Percentiles rank a stretch among this genome's conserved stretches.
Conservation (phyloP, 1,284 basidiomycete genomes). For the Malassezia slooffiae region DNA sequence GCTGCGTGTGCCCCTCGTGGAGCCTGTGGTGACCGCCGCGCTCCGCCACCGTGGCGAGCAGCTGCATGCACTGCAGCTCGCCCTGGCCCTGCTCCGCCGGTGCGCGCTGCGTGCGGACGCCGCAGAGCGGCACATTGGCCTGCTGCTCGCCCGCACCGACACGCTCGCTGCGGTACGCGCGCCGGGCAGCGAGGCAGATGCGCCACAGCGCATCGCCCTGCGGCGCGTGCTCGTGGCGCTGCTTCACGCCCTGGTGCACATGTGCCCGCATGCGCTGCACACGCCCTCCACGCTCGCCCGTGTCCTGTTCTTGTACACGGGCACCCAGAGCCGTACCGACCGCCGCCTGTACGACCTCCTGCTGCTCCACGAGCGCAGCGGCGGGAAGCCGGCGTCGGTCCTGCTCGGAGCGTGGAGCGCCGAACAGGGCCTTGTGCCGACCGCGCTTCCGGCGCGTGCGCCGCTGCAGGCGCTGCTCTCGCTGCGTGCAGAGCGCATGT, state of each 20-base stretch:
- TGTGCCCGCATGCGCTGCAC: slow-evolving; percentile 65
- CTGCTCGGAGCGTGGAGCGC: slow-evolving; percentile 30
- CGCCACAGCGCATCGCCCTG: slow-evolving; percentile 13
- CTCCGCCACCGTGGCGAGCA: slow-evolving; percentile 56
- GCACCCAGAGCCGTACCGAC: slow-evolving; percentile 59
- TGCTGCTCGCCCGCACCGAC: slow-evolving; percentile 23
- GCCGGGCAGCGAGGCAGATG: slow-evolving; percentile 23
- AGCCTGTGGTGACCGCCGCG: slow-evolving; percentile 61
- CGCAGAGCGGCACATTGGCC: slow-evolving; percentile 21
- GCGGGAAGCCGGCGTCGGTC: slow-evolving; percentile 54
- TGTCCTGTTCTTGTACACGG: slow-evolving; percentile 61
- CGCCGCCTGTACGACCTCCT: slow-evolving; percentile 62
- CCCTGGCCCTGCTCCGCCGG: slow-evolving; percentile 46
- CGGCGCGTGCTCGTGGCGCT: slow-evolving; percentile 6
- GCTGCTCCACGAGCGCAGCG: slow-evolving; percentile 63
- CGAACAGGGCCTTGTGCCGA: slow-evolving; percentile 4
- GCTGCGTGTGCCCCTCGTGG: slow-evolving; percentile 53
- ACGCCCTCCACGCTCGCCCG: slow-evolving; percentile 60
- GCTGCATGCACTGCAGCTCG: slow-evolving; percentile 51
- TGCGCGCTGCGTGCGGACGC: slow-evolving; percentile 10
- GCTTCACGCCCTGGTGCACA: not conserved
- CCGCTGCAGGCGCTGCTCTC: slow-evolving; percentile 58
- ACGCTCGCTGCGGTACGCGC: slow-evolving; percentile 12
- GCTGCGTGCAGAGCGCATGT: slow-evolving; percentile 60
- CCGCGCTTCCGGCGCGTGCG: not conserved